These are phyloP conservation scores for Lumnitzera racemosa DNA, from an alignment of 345 rosid species.

Conservation along the genomic window DNA sequence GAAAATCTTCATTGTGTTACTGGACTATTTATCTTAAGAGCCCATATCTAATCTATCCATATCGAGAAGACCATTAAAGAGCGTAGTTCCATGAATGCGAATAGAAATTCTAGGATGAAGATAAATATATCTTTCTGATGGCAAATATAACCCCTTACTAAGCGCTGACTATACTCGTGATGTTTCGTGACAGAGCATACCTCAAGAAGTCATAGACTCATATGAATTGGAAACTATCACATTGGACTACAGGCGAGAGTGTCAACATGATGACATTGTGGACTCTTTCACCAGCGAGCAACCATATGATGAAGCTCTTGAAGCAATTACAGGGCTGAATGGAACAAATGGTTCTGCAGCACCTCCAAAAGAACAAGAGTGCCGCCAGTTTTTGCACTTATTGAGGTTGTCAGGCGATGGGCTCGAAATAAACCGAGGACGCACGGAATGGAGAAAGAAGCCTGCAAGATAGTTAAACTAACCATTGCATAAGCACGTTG, in stretches of 20 bases:
- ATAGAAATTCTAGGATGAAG: too few species aligned
- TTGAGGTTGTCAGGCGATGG: conserved; percentile 67
- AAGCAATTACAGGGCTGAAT: conserved; percentile 18
- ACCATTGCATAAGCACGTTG: background rate
- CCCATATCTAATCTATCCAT: too few species aligned
- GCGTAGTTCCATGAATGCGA: too few species aligned
- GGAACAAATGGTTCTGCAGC: conserved; percentile 61
- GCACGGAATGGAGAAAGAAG: conserved; percentile 83
- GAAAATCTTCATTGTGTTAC: too few species aligned
- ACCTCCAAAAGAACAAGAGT: conserved; percentile 16
- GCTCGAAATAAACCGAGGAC: conserved; percentile 79
- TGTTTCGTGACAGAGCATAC: conserved; percentile 68
- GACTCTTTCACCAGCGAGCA: conserved; percentile 80
- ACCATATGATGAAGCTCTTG: conserved; percentile 12
- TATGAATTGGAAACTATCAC: conserved; percentile 82
- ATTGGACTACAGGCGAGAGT: conserved; percentile 80
- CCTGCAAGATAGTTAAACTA: conserved; percentile 26
- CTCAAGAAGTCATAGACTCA: conserved; percentile 76
- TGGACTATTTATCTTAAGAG: too few species aligned
- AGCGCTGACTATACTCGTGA: background rate
- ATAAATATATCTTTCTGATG: too few species aligned
- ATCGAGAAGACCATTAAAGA: too few species aligned
- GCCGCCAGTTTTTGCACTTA: conserved; percentile 57
- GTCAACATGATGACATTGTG: conserved; percentile 75
- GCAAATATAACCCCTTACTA: too few species aligned